A percentile compares a stretch with the other conserved stretches of the same genome.
phyloP scores from a whole-genome alignment of 352 stramenopile genomes.

The Phytopythium vexans region DNA sequence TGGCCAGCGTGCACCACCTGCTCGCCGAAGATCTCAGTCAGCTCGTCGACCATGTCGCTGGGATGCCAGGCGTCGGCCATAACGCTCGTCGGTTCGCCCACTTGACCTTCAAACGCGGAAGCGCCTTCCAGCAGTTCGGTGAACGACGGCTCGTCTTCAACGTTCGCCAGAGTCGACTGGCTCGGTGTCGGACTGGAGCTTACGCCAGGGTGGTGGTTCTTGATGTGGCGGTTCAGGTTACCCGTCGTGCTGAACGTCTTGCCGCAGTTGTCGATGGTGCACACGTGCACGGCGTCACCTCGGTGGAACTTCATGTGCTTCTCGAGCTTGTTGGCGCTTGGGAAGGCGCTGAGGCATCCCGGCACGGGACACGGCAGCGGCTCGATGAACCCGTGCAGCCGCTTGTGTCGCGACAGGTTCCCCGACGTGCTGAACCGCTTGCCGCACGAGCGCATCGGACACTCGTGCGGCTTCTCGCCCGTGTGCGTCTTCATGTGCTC shows the following conservation, averaged over 20 bases:
- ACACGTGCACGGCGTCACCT: conserved; percentile 39
- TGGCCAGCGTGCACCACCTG: conserved; percentile 12
- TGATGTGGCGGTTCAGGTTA: conserved; percentile 50
- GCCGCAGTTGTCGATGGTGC: conserved; percentile 35
- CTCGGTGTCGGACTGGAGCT: background rate
- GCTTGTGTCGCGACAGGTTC: conserved; percentile 55
- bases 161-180: too few relatives aligned
- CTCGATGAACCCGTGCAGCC: conserved; percentile 39
- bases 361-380: conserved; percentile 32
- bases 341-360: conserved; percentile 32
- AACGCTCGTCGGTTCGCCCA: too few relatives aligned
- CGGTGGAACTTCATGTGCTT: conserved; percentile 60
- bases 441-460: conserved; percentile 25
- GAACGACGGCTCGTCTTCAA: too few relatives aligned
- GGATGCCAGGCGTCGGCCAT: conserved; percentile 9
- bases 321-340: conserved; percentile 47
- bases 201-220: conserved; percentile 30
- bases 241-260: conserved; percentile 58
- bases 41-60: conserved; percentile 22
- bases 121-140: too few relatives aligned
- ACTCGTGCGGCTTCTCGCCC: conserved; percentile 47
- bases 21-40: conserved; percentile 38
- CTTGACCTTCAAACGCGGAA: too few relatives aligned
- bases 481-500: conserved; percentile 59
- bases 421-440: conserved; percentile 59